Conservation (phyloP, 1,139 yeast genomes). For the Pichia sp. region DNA sequence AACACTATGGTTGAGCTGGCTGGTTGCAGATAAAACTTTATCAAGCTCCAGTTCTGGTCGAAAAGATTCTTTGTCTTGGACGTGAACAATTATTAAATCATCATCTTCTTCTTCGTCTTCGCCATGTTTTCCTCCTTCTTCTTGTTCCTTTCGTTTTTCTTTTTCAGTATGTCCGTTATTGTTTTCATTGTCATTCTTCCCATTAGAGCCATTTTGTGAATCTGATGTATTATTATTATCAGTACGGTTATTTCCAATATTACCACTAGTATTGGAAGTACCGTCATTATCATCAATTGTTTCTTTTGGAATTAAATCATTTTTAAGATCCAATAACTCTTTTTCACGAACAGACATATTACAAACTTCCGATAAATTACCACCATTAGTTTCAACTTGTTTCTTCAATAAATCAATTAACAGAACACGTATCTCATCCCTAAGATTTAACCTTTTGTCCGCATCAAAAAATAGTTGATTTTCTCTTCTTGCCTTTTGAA, state of each 20-base stretch:
- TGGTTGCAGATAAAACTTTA: neutral
- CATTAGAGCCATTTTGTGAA: too few relatives aligned
- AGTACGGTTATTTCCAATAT: neutral
- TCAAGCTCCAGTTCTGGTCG: neutral
- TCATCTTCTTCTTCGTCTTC: slow-evolving; percentile 10
- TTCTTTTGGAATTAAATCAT: neutral
- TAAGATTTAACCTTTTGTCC: slow-evolving; percentile 32
- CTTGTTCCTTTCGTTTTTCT: too few relatives aligned
- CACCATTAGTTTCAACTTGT: slow-evolving; percentile 32
- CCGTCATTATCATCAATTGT: neutral
- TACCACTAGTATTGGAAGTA: neutral
- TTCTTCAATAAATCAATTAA: slow-evolving; percentile 32
- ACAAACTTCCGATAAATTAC: slow-evolving; percentile 35
- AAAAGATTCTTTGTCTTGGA: slow-evolving; percentile 5
- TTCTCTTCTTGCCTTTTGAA: slow-evolving; percentile 1
- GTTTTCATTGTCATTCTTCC: too few relatives aligned
- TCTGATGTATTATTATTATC: neutral
- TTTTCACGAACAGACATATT: slow-evolving; percentile 6
- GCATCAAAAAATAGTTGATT: slow-evolving; percentile 30
- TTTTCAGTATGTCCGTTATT: too few relatives aligned
- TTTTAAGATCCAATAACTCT: neutral
- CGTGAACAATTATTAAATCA: slow-evolving; percentile 13
- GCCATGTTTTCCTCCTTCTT: neutral
- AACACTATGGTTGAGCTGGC: neutral
- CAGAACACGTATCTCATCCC: slow-evolving; percentile 33